Evolutionary conservation across 345 rosid species (phyloP), one percentile per base, ranked within the genome.

Genomic region (Brassica rapa): DNA sequence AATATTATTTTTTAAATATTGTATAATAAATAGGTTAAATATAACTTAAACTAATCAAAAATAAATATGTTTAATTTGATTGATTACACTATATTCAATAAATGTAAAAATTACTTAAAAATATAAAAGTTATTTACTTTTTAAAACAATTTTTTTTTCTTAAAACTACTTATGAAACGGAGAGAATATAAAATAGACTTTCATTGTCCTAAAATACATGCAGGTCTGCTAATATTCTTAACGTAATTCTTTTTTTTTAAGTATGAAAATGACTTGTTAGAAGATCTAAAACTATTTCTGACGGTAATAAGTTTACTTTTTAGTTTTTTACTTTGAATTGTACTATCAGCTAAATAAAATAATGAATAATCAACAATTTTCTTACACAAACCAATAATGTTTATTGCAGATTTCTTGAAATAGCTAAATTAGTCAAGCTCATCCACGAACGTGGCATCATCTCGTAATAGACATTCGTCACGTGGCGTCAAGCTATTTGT

Each of bases 381-480:
- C 0, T 56, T 56, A 35, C 21, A 27, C 57, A 60, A 61, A 51
- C 21, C 21, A 51, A 51, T n/a, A 51, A 51, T 51, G 19, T 67
- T 2, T 24, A 43, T 1, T 43, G 27, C 4, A 25, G 12, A 6
- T 46, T 68, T 24, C 55, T 43, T 25, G 64, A 60, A 14, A 14
- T 29, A 62, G 73, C 64, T 19, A 51, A 51, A 60, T 23, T 3
- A 68, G 70, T 73, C 65, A 73, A 79, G 78, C 70, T 60, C 53
- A 68, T 32, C 39, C n/a, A 67, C 59, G 70, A 73, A 73, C 82
- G 82, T 73, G 78, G 82, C 78, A 79, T 79, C 70, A 73, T 68
- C 75, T 62, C 49, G 78, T 73, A 73, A 60, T 51, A 74, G 61
- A 14, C 75, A 74, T 27, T 1, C 3, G 71, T 80, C 79, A 80